Evolutionary conservation across 75 land plant genomes (phyloP), one percentile per base, ranked within the genome.

Genomic region (Adiantum capillusveneris): DNA sequence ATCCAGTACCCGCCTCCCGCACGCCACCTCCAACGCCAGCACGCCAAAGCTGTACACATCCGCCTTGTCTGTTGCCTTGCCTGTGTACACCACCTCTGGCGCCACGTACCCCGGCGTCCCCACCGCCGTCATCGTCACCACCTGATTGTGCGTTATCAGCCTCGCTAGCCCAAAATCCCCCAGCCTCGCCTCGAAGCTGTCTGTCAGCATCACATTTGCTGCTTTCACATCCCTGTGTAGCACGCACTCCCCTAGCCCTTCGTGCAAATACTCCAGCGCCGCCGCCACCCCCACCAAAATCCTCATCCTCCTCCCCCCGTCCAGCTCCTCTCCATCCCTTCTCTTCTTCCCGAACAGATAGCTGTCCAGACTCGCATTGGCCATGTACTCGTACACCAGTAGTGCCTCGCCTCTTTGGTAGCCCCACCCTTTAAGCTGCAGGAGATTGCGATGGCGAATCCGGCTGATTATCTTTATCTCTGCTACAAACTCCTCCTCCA

Each of bases 151-250:
- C 51, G 74, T 72, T 5, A 79, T 28, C 14, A 82, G 31, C 29
- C 75, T 14, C 0, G 82, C 82, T 48, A 82, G 59, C 14, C 85
- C 82, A 52, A 82, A 82, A 19, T 82, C 85, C 25, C 85, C 79
- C 9, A 82, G 64, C 25, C 54, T 53, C 1, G 72, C 82, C 31
- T 75, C 75, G 53, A 82, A 79, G 7, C 45, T 63, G 1, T 61
- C 58, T 27, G 70, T 78, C 0, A 81, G 68, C 64, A 79, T 70
- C 11, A 82, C 34, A 44, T 82, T 82, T 58, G 75, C 79, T 0
- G 79, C 64, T 28, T 71, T 79, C 41, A 79, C 55, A 53, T 79
- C 81, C 39, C 81, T 62, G 57, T 79, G 78, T 0, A 77, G 19
- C 20, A 79, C 71, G 28, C 70, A 51, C 28, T 74, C 67, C 31